A percentile compares a stretch with the other conserved stretches of the same genome.
Evolutionary conservation across 1,284 basidiomycete genomes (phyloP).

Genomic region (Pascua sp.): DNA sequence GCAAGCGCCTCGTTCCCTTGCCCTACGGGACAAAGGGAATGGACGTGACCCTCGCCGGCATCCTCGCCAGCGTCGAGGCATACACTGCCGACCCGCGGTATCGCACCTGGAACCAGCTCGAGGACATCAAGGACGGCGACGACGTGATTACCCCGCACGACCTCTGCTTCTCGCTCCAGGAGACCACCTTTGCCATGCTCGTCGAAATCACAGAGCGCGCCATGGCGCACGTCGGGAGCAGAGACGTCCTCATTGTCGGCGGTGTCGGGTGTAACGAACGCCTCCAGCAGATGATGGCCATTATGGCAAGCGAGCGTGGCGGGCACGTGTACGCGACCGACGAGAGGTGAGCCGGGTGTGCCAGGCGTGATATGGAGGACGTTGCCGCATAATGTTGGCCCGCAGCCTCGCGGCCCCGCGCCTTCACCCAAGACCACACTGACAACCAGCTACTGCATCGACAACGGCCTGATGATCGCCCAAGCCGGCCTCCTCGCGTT

Average conservation of each 20-base stretch:
- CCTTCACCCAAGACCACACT: too few species aligned
- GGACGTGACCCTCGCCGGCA: constrained; percentile 93
- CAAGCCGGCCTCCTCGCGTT: constrained; percentile 90
- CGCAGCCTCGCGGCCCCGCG: too few species aligned
- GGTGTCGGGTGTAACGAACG: constrained; percentile 96
- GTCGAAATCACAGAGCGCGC: constrained; percentile 99
- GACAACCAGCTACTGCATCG: constrained; percentile 73
- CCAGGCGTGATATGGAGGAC: too few species aligned
- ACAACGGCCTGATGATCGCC: constrained; percentile 99
- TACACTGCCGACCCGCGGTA: constrained; percentile 79
- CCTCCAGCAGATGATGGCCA: constrained; percentile 97
- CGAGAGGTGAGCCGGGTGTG: constrained; percentile 64
- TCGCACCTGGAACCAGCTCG: constrained; percentile 45
- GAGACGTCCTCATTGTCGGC: constrained; percentile 94
- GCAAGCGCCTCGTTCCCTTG: constrained; percentile 66
- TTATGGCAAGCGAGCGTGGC: constrained; percentile 87
- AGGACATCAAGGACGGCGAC: constrained; percentile 36
- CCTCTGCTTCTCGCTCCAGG: constrained; percentile 94
- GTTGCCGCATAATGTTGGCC: too few species aligned
- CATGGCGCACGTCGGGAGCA: constrained; percentile 97
- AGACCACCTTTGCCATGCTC: constrained; percentile 97
- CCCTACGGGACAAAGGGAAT: constrained; percentile 99
- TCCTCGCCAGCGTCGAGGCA: constrained; percentile 81
- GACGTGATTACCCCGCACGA: constrained; percentile 88
- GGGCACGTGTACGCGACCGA: constrained; percentile 94